These are phyloP conservation scores for Chaetomiaceae sp. DNA, from an alignment of 2,329 filamentous ascomycete genomes.

Conservation along the genomic window DNA sequence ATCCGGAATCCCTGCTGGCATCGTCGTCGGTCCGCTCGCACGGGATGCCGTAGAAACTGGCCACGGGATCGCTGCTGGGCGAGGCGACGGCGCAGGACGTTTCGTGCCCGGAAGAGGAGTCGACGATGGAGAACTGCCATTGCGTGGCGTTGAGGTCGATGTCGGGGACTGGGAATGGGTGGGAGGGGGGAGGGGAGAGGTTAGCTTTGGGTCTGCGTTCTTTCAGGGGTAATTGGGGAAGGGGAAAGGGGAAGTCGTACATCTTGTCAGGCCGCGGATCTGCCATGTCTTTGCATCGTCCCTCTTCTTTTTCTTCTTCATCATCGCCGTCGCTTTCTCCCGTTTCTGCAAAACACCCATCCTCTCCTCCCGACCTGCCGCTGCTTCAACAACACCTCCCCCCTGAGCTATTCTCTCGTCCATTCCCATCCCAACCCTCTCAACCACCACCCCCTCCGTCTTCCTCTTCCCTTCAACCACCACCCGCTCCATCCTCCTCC, in stretches of 20 bases:
- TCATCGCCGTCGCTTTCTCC: neutral
- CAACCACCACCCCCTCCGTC: too few species aligned
- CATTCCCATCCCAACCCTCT: too few species aligned
- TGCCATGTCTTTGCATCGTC: conserved; percentile 6
- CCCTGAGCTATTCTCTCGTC: too few species aligned
- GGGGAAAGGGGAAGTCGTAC: conserved; percentile 1
- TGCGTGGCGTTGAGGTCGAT: neutral
- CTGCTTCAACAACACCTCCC: too few species aligned
- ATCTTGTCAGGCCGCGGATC: conserved; percentile 5
- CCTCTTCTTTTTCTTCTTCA: neutral
- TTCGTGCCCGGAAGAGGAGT: neutral
- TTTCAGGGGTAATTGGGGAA: too few species aligned
- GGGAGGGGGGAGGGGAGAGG: too few species aligned
- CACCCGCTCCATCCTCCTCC: too few species aligned
- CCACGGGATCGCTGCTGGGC: neutral
- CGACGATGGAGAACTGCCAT: conserved; percentile 4
- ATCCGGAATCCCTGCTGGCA: neutral
- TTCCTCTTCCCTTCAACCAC: too few species aligned
- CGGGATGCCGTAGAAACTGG: conserved; percentile 13
- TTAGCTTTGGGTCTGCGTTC: too few species aligned
- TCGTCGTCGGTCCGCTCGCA: conserved; percentile 12
- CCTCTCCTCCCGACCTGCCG: neutral
- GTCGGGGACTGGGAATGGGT: neutral
- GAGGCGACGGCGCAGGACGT: conserved; percentile 5
- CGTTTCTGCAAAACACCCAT: neutral